Base-by-base conservation (phyloP, 352 stramenopile species). In the Albugo laibachii region DNA sequence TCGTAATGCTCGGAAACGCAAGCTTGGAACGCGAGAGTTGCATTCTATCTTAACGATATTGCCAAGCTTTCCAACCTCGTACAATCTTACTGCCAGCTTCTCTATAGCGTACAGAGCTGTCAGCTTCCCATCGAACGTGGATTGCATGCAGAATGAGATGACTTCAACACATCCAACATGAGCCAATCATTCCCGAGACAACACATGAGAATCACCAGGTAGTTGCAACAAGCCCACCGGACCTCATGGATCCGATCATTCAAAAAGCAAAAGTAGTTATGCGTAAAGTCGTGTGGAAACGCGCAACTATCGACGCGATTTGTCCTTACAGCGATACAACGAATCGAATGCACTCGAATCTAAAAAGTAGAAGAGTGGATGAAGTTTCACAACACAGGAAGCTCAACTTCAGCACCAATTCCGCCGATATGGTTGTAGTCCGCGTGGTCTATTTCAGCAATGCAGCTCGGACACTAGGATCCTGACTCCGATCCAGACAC, bases 261-360 rank as follows among this genome's bases (percentile, higher is more conserved):
- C 24, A 89, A 56, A 45, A 92, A 52, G 13, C 73, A 60, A 15
- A 92, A 56, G 15, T 69, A 85, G 1, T 67, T 63, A 54, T 82
- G 66, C 11, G 77, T 72, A 57, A 87, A 84, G 27, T 84, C 70
- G 2, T 62, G 36, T 24, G 74, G 70, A 13, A 86, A 60, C 40
- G 58, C 45, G 8, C 65, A 61, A 3, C 67, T 68, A 47, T 86
- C 71, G 0, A 62, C 59, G 43, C 73, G 73, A 46, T 80, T 73
- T 4, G 72, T 68, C 76, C 76, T 89, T 4, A 75, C 72, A 39
- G 63, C 72, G 36, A 92, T 71, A 46, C 79, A 86, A 55, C 89
- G 66, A 36, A 87, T 73, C 59, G 81, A 88, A 44, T 87, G 85
- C 18, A 92, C 68, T 15, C 79, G 79, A 16, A 87, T 70, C 44